These are phyloP conservation scores for Hyparrhenia diplandra DNA, from an alignment of 176 grass and related monocot genomes.

Conservation along the genomic window DNA sequence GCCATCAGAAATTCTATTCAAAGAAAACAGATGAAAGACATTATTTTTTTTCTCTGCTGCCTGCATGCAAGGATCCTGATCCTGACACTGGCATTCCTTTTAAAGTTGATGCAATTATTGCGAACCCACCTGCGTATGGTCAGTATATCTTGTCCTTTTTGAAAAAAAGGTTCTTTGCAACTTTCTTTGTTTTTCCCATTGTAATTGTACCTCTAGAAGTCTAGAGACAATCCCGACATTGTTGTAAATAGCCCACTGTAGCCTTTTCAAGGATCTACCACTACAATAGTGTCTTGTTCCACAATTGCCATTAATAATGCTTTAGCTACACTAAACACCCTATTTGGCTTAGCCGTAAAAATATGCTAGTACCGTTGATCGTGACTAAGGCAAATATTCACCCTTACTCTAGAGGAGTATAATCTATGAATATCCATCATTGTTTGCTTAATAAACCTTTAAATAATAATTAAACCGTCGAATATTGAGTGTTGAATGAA, in stretches of 20 bases:
- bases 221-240: not conserved
- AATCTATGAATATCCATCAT: not conserved
- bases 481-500: not conserved
- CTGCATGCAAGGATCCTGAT: constrained; percentile 78
- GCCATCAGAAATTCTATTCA: constrained; percentile 91
- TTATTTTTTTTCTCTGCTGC: constrained; percentile 81
- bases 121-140: constrained; percentile 95
- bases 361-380: too few species aligned
- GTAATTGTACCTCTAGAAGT: not conserved
- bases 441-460: not conserved
- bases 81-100: constrained; percentile 63
- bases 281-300: not conserved
- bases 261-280: not conserved
- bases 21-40: constrained; percentile 93
- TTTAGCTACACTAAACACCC: not conserved
- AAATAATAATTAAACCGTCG: not conserved
- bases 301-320: not conserved
- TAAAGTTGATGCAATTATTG: constrained; percentile 89
- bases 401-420: not conserved
- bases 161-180: not conserved
- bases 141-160: constrained; percentile 28
- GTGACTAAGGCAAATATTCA: not conserved
- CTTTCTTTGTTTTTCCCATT: not conserved
- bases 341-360: too few species aligned
- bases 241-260: not conserved